A percentile compares a stretch with the other conserved stretches of the same genome.
Conservation (phyloP, 2,329 filamentous ascomycete genomes). For the Metarhizium sp. region DNA sequence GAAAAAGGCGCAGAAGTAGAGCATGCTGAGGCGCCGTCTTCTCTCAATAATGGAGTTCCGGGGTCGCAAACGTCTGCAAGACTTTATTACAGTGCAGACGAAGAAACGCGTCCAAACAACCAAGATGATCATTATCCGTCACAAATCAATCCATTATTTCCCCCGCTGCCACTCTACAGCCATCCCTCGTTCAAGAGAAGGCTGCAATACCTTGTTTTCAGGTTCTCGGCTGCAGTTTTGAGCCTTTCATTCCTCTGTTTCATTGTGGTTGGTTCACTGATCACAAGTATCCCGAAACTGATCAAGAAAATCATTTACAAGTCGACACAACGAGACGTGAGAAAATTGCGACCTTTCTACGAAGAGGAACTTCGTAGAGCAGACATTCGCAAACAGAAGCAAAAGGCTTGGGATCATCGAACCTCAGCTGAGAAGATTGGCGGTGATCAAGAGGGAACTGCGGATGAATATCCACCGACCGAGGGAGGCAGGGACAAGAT, state of each 20-base stretch:
- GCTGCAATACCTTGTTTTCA: constrained; percentile 57
- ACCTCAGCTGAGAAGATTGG: constrained; percentile 25
- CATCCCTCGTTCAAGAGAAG: constrained; percentile 58
- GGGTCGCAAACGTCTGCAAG: not conserved
- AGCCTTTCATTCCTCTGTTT: constrained; percentile 68
- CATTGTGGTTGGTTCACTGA: constrained; percentile 65
- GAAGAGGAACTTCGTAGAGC: constrained; percentile 59
- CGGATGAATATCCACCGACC: constrained; percentile 57
- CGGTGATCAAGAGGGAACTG: constrained; percentile 32
- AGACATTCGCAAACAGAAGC: constrained; percentile 45
- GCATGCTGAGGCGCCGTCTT: not conserved
- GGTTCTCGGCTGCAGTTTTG: constrained; percentile 60
- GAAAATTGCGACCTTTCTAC: constrained; percentile 56
- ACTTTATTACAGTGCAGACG: not conserved
- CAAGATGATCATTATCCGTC: constrained; percentile 33
- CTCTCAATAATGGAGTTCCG: not conserved
- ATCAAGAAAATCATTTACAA: constrained; percentile 39
- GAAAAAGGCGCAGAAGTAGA: not conserved
- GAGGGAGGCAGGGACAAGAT: constrained; percentile 76
- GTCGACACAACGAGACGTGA: constrained; percentile 49
- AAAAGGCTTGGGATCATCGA: constrained; percentile 51
- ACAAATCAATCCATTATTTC: constrained; percentile 72
- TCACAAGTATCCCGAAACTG: constrained; percentile 52
- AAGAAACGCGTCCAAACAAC: not conserved
- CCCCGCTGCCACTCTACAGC: constrained; percentile 73